Evolutionary conservation across 768 basidiomycete genomes (phyloP).

Genomic region (Mycena vitilis): DNA sequence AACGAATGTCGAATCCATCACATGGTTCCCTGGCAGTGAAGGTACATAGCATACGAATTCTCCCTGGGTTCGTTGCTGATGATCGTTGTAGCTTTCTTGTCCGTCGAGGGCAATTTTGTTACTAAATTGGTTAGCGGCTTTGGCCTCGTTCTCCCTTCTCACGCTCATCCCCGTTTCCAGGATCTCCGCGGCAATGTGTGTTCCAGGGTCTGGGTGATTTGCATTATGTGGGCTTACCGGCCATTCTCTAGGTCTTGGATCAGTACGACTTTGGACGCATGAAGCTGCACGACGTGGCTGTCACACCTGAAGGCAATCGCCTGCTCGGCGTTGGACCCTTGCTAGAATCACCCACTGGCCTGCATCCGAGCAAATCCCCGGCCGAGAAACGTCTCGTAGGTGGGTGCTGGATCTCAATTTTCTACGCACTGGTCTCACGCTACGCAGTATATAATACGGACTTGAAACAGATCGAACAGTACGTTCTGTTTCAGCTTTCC

Average conservation of each 20-base stretch:
- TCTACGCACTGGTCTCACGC: background rate
- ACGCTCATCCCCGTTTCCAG: conserved; percentile 44
- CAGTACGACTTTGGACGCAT: conserved; percentile 70
- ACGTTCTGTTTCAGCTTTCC: conserved; percentile 30
- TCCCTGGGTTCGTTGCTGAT: background rate
- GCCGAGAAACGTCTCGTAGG: conserved; percentile 81
- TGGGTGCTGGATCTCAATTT: conserved; percentile 43
- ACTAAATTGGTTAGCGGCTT: conserved; percentile 62
- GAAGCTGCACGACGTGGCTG: conserved; percentile 76
- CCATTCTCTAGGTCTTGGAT: conserved; percentile 57
- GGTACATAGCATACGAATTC: conserved; percentile 49
- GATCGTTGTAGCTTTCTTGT: conserved; percentile 66
- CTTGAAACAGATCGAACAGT: conserved; percentile 77
- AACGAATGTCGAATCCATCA: conserved; percentile 67
- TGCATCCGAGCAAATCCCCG: conserved; percentile 76
- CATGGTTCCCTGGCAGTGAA: conserved; percentile 76
- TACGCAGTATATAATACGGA: conserved; percentile 73
- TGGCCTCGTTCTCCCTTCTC: conserved; percentile 18
- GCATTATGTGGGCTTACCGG: background rate
- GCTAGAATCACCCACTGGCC: conserved; percentile 68
- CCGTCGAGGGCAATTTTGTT: conserved; percentile 74
- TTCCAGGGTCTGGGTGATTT: background rate
- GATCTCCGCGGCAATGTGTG: conserved; percentile 69
- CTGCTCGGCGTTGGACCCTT: conserved; percentile 78
- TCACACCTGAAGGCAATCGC: conserved; percentile 73